Evolutionary conservation across 2,329 filamentous ascomycete species (phyloP).

Genomic region (Fusarium musae): DNA sequence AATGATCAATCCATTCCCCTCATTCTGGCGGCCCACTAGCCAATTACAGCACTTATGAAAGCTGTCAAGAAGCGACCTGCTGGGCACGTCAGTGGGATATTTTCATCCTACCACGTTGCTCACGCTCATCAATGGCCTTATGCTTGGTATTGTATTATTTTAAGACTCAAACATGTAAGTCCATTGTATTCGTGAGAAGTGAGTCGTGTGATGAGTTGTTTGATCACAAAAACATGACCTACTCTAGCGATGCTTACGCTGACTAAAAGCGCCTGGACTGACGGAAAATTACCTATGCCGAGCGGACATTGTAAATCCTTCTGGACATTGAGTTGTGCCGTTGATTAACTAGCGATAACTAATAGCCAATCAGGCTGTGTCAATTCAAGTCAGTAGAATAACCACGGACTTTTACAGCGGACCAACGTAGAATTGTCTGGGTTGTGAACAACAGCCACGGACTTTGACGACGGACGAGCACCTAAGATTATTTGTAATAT

Average conservation of each 20-base stretch:
- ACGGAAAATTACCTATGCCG: not conserved
- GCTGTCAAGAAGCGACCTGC: accelerated
- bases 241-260: not conserved
- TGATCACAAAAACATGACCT: not conserved
- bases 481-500: accelerated
- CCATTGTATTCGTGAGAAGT: accelerated
- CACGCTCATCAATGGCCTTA: not conserved
- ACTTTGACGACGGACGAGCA: not conserved
- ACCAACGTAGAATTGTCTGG: not conserved
- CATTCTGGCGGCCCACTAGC: too few relatives aligned
- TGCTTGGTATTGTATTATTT: not conserved
- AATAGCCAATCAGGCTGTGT: not conserved
- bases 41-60: not conserved
- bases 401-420: not conserved
- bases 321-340: not conserved
- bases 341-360: accelerated
- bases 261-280: not conserved
- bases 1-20: not conserved
- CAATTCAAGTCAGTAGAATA: accelerated
- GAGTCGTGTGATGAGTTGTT: not conserved
- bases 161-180: not conserved
- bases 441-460: not conserved
- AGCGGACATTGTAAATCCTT: not conserved
- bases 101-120: not conserved
- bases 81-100: too few relatives aligned